These are phyloP conservation scores for Xylaria grammica DNA, from an alignment of 495 filamentous ascomycete species.

Conservation along the genomic window DNA sequence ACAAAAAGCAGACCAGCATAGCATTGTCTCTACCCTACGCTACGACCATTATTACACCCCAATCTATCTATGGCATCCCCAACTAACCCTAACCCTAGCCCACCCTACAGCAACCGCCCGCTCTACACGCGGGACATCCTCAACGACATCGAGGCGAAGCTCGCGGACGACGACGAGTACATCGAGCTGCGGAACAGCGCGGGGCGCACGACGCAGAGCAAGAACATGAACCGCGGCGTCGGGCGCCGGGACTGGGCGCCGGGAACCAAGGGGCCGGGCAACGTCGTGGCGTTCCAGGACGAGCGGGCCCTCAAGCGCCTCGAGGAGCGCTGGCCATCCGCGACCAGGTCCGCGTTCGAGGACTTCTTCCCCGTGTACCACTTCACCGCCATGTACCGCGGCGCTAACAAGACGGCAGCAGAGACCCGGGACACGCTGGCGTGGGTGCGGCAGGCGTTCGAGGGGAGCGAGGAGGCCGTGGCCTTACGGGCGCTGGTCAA, in stretches of 20 bases:
- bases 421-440: not conserved
- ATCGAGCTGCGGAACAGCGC: not conserved
- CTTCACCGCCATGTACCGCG: not conserved
- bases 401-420: not conserved
- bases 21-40: too few species aligned
- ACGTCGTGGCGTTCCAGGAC: not conserved
- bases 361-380: slow-evolving; percentile 7
- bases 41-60: too few species aligned
- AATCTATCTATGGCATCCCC: too few species aligned
- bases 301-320: not conserved
- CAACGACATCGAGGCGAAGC: not conserved
- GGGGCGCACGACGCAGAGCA: not conserved
- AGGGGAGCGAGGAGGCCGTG: not conserved
- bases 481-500: not conserved
- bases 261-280: not conserved
- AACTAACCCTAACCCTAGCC: too few species aligned
- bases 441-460: not conserved
- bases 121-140: not conserved
- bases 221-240: not conserved
- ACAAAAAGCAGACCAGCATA: too few species aligned
- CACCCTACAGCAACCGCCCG: not conserved
- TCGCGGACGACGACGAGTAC: not conserved
- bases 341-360: too few species aligned
- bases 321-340: not conserved
- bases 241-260: not conserved